These are phyloP conservation scores for Dothistroma pini DNA, from an alignment of 2,329 filamentous ascomycete species.

Conservation along the genomic window DNA sequence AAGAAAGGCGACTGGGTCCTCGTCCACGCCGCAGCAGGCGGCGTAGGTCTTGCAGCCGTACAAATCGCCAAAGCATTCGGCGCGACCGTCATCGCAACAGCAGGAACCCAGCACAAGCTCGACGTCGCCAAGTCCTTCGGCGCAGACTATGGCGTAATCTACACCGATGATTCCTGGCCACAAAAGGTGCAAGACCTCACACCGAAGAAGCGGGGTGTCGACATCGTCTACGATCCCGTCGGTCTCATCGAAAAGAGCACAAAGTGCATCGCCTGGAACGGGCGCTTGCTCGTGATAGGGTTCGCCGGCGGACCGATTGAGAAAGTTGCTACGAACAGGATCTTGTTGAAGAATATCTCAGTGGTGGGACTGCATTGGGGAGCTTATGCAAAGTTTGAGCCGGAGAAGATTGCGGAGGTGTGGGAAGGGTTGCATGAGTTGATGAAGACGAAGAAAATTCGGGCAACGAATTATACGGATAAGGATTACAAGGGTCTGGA, in stretches of 20 bases:
- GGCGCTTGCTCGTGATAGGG: constrained; percentile 78
- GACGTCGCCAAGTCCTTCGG: constrained; percentile 75
- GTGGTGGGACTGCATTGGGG: constrained; percentile 93
- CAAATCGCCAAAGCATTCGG: constrained; percentile 92
- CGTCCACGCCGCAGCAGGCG: constrained; percentile 87
- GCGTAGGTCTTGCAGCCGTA: constrained; percentile 85
- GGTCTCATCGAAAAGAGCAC: constrained; percentile 82
- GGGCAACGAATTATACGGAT: constrained; percentile 77
- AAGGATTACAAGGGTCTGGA: constrained; percentile 80
- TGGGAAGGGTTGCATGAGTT: constrained; percentile 81
- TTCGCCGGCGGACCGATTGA: constrained; percentile 86
- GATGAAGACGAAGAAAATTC: constrained; percentile 73
- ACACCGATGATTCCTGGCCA: constrained; percentile 61
- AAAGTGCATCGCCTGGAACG: constrained; percentile 94
- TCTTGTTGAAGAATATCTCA: constrained; percentile 88
- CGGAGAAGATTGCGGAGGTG: constrained; percentile 64
- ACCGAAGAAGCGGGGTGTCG: constrained; percentile 69
- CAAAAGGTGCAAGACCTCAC: constrained; percentile 73
- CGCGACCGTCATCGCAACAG: constrained; percentile 89
- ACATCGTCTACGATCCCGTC: constrained; percentile 94
- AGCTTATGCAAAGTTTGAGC: constrained; percentile 71
- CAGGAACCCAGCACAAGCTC: constrained; percentile 74
- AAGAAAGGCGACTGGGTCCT: constrained; percentile 80
- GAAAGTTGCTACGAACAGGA: constrained; percentile 88
- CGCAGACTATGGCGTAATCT: constrained; percentile 79